Base-by-base conservation (phyloP, 495 filamentous ascomycete species). In the Patellaria atrata region DNA sequence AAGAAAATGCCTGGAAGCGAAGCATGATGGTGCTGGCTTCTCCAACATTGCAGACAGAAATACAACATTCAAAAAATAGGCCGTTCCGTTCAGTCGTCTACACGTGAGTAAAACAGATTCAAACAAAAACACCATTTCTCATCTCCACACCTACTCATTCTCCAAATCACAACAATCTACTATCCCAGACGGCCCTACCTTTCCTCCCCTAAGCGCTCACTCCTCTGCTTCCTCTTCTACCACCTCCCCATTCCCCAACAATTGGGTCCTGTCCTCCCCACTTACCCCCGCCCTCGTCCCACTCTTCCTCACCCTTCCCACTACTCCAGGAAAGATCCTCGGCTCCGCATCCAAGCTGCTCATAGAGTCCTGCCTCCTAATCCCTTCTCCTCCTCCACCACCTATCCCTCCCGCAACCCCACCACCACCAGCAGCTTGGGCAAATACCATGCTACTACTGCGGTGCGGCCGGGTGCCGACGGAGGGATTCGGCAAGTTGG, bases 251-350 rank as follows among this genome's bases (percentile, higher is more conserved):
- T 45, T 36, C 19, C 40, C 45, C 2, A 40, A 17, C 20, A 16
- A 22, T 18, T 11, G n/a, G n/a, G 17, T 28, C 15, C 36, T 38
- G 10, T 22, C 16, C 4, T 16, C 21, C 7, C n/a, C 11, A 38
- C 38, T 35, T n/a, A n/a, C n/a, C n/a, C n/a, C n/a, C 8, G 38
- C 23, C 31, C 38, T 37, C 42, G 47, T 22, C 41, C 51, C 51
- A 27, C 48, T 45, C 13, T 41, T 38, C 22, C 51, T 31, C n/a
- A 41, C 27, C 7, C 41, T 24, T 33, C 47, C 52, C 16, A 59
- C 45, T 0, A 59, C 53, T 3, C 56, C 56, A 0, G 56, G 56
- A 38, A 59, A 59, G 10, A 59, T 53, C 31, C 41, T 49, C 18
- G 54, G 56, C 37, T 59, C 56, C 12, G 44, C 47, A 2, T 38